A percentile compares a stretch with the other conserved stretches of the same genome.
phyloP scores from a whole-genome alignment of 257 asterid genomes.

The Agastache rugosa region DNA sequence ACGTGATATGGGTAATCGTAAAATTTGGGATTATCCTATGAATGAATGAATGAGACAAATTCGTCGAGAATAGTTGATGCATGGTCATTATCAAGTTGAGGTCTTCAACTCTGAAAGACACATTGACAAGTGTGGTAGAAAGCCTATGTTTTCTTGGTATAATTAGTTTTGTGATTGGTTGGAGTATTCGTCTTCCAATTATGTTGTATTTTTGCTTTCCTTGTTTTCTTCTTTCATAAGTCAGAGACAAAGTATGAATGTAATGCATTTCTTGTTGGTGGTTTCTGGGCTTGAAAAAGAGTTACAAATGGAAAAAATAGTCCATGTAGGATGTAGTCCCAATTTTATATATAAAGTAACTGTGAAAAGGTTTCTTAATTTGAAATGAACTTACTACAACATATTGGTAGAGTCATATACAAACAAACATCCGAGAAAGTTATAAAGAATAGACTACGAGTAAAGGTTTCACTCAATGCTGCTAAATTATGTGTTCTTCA shows the following conservation, averaged over 20 bases:
- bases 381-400: not conserved
- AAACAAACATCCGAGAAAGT: not conserved
- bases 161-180: not conserved
- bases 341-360: too few species aligned
- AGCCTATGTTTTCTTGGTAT: not conserved
- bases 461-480: not conserved
- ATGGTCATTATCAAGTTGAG: not conserved
- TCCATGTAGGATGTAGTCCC: not conserved
- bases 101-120: not conserved
- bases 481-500: not conserved
- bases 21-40: not conserved
- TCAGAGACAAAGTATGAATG: not conserved
- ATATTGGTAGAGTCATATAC: too few species aligned
- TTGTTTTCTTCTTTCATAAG: not conserved
- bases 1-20: not conserved
- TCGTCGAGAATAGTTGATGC: not conserved
- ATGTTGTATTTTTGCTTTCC: not conserved
- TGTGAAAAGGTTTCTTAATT: not conserved
- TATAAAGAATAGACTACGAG: not conserved
- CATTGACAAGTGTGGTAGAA: not conserved
- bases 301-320: not conserved
- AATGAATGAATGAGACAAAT: not conserved
- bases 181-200: not conserved
- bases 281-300: not conserved
- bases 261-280: too few species aligned